Base-by-base conservation (phyloP, 176 grass and related monocot species). In the Thinopyrum elongatum region DNA sequence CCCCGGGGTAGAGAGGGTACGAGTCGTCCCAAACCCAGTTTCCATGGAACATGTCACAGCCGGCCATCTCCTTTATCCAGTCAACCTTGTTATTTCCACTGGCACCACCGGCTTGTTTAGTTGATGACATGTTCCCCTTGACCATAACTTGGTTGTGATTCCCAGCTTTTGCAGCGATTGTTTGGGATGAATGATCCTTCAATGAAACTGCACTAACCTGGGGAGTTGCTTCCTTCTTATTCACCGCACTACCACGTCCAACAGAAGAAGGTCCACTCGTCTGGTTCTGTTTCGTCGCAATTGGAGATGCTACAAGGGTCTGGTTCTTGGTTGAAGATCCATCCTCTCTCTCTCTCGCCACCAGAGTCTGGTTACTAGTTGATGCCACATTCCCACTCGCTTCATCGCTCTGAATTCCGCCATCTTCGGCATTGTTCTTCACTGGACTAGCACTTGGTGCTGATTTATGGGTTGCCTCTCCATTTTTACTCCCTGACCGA, bases 41-140 rank as follows among this genome's bases (percentile, higher is more conserved):
- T 69, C 97, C 97, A 57, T 84, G 82, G 73, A 96, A 96, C 74
- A 99, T 75, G 74, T 99, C 90, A 58, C 97, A 99, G 76, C 63
- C 80, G 35, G 90, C 87, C 90, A 93, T 92, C 29, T 88, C 85
- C 84, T 86, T 83, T 70, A 94, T 97, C 94, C 89, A 94, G 36
- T 97, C 94, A 77, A 78, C 82, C 67, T 77, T 88, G 31, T 79
- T 89, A 36, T 74, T 87, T 70, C 38, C 70, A 74, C 61, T 13
- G 13, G 76, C 34, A 76, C 65, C 77, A 65, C 30, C 77, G 27
- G 33, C 84, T 0, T 71, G 60, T 38, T 77, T 79, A 5, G 57
- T 53, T 3, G 82, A 39, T 44, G 63, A 79, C 27, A 12, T 15
- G 66, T 51, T 71, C 41, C 74, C 86, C 38, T 87, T 89, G 34